Conservation (phyloP, 1,139 yeast species). For the Yamadazyma diospyri region DNA sequence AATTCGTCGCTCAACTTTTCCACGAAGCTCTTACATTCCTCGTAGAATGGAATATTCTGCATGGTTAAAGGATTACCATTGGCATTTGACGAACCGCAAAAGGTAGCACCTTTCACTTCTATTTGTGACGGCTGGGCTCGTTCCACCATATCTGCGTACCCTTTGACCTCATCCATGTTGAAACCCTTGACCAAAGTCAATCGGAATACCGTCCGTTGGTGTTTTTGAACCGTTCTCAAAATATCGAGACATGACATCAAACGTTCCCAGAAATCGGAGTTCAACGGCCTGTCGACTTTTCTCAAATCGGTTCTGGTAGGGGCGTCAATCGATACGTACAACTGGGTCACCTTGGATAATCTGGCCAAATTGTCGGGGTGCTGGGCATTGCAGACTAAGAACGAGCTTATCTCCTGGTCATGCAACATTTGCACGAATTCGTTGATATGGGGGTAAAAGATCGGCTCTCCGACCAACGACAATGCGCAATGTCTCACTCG, state of each 20-base stretch:
- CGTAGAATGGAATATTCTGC: conserved; percentile 94
- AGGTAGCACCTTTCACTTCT: conserved; percentile 92
- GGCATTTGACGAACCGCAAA: conserved; percentile 79
- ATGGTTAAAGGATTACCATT: conserved; percentile 88
- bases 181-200: conserved; percentile 89
- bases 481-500: conserved; percentile 87
- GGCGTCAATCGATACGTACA: conserved; percentile 91
- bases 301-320: conserved; percentile 77
- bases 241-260: conserved; percentile 78
- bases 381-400: conserved; percentile 92
- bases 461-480: conserved; percentile 91
- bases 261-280: conserved; percentile 92
- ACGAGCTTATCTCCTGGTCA: conserved; percentile 73
- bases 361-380: conserved; percentile 80
- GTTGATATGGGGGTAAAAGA: conserved; percentile 86
- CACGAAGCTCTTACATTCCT: conserved; percentile 81
- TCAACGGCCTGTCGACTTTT: conserved; percentile 83
- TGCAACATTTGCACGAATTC: conserved; percentile 80
- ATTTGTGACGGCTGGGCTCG: conserved; percentile 83
- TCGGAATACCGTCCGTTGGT: conserved; percentile 89
- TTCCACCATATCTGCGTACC: conserved; percentile 88
- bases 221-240: conserved; percentile 63
- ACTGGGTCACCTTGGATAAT: conserved; percentile 76
- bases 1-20: conserved; percentile 57
- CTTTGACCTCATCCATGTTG: conserved; percentile 75